phyloP scores from a whole-genome alignment of 768 basidiomycete genomes.

The Tephrocybe sp. region DNA sequence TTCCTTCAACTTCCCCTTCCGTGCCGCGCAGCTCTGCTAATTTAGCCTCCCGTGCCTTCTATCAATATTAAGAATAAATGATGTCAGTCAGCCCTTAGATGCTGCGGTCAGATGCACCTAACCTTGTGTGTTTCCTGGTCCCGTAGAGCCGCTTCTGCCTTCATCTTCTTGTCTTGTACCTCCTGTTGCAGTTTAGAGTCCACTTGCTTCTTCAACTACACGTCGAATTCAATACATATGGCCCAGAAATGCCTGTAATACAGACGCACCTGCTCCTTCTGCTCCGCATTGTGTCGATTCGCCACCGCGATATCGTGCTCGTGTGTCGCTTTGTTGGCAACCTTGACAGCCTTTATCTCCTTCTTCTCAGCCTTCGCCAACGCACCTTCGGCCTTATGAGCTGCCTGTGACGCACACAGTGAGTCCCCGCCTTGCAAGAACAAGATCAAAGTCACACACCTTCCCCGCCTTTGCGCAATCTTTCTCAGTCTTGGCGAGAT shows the following conservation, averaged over 20 bases:
- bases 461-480: constrained; percentile 10
- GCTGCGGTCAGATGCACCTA: too few species aligned
- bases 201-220: constrained; percentile 11
- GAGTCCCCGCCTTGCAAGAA: too few species aligned
- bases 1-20: too few species aligned
- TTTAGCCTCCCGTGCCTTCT: constrained; percentile 2
- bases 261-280: constrained; percentile 39
- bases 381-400: constrained; percentile 12
- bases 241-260: not conserved
- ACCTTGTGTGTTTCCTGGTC: constrained; percentile 7
- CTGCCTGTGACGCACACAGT: constrained; percentile 3
- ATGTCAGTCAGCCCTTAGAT: not conserved
- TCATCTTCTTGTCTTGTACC: not conserved
- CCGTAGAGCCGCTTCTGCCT: constrained; percentile 2
- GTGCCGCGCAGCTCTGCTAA: not conserved
- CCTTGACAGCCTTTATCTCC: constrained; percentile 51
- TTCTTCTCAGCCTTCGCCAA: constrained; percentile 43
- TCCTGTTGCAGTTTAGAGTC: constrained; percentile 10
- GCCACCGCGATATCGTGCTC: constrained; percentile 50
- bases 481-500: constrained; percentile 15
- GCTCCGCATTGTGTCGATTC: constrained; percentile 40
- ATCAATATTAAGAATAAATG: not conserved
- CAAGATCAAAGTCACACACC: not conserved
- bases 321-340: constrained; percentile 52
- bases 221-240: not conserved